These are phyloP conservation scores for Puccinia sorghi DNA, from an alignment of 1,284 basidiomycete genomes.

Conservation along the genomic window DNA sequence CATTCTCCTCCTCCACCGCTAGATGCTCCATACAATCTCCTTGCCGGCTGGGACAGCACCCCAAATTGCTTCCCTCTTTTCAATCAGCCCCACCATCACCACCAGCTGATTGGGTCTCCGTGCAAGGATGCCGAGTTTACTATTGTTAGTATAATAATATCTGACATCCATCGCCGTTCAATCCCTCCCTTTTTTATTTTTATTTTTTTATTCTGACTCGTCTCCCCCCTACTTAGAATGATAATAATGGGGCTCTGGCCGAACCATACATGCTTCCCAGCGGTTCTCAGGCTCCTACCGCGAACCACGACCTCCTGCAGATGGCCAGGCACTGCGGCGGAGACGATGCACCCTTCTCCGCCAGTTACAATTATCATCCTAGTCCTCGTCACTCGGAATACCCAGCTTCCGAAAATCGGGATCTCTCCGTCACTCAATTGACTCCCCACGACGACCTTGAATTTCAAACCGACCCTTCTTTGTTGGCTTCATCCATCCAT, in stretches of 20 bases:
- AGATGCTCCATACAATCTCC: slow-evolving; percentile 25
- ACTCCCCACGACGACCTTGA: neutral
- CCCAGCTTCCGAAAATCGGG: neutral
- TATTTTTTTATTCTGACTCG: neutral
- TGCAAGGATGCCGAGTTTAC: neutral
- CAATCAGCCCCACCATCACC: neutral
- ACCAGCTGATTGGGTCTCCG: neutral
- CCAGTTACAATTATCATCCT: neutral
- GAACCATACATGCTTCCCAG: neutral
- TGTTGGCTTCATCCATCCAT: neutral
- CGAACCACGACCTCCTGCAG: neutral
- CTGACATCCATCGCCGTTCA: neutral
- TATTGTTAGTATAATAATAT: neutral
- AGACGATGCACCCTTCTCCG: neutral
- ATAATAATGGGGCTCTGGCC: neutral
- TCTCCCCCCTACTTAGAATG: neutral
- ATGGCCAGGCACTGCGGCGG: neutral
- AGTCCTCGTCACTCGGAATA: neutral
- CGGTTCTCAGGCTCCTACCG: slow-evolving; percentile 1
- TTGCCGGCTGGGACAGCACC: slow-evolving; percentile 11
- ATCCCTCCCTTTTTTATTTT: neutral
- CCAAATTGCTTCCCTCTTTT: neutral
- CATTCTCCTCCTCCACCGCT: slow-evolving; percentile 11
- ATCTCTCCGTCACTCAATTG: neutral
- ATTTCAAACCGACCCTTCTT: neutral